Conservation (phyloP, 495 filamentous ascomycete species). For the Talaromyces proteolyticus region DNA sequence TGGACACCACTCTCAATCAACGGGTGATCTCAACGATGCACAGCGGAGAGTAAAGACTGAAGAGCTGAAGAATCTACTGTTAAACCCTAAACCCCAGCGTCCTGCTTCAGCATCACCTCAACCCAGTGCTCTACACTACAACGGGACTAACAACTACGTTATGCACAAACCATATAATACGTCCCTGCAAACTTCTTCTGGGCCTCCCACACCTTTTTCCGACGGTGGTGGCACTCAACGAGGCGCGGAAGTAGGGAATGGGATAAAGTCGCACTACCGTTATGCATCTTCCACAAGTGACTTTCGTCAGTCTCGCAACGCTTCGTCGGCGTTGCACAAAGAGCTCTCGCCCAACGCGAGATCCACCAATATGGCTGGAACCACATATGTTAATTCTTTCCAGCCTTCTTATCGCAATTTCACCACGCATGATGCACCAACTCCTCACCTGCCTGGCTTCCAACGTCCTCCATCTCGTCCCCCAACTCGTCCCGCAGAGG, state of each 20-base stretch:
- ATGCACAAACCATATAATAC: slow-evolving; percentile 21
- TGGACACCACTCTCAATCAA: slow-evolving; percentile 16
- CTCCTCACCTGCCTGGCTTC: not conserved
- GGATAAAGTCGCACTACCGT: not conserved
- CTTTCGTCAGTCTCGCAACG: not conserved
- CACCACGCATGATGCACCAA: too few relatives aligned
- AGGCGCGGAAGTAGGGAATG: not conserved
- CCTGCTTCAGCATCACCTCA: slow-evolving; percentile 24
- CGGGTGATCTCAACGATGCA: slow-evolving; percentile 24
- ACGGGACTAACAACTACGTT: too few relatives aligned
- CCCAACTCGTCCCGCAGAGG: slow-evolving; percentile 9
- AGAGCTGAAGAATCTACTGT: slow-evolving; percentile 40
- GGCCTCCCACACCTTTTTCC: slow-evolving; percentile 23
- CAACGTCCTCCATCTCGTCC: slow-evolving; percentile 17
- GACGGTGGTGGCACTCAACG: not conserved
- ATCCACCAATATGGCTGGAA: not conserved
- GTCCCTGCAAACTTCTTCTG: slow-evolving; percentile 29
- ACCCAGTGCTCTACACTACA: too few relatives aligned
- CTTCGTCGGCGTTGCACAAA: slow-evolving; percentile 1
- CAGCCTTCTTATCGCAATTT: slow-evolving; percentile 1
- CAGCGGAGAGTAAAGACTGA: slow-evolving; percentile 38
- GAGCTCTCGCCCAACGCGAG: slow-evolving; percentile 1
- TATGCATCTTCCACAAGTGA: not conserved
- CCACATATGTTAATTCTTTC: not conserved
- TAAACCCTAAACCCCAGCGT: slow-evolving; percentile 38